These are phyloP conservation scores for Gaultheria prostrata DNA, from an alignment of 148 eudicot species.

Conservation along the genomic window DNA sequence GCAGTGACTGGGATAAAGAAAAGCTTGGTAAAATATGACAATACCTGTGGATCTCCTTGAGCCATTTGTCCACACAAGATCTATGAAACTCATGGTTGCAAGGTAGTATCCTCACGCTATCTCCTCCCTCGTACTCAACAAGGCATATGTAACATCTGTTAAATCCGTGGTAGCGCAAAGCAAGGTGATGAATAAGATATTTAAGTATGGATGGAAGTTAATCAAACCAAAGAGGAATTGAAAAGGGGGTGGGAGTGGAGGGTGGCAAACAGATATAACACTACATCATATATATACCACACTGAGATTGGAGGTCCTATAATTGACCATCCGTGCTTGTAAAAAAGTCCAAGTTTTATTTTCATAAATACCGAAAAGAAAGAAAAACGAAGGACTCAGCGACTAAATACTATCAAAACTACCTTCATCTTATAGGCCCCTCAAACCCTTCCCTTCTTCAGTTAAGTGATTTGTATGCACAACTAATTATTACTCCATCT, in stretches of 20 bases:
- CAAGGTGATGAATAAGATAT: neutral
- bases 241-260: neutral
- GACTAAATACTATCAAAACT: neutral
- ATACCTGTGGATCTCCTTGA: constrained; percentile 95
- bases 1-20: neutral
- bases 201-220: neutral
- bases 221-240: neutral
- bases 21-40: neutral
- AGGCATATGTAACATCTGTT: constrained; percentile 96
- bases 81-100: constrained; percentile 94
- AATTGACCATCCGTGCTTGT: neutral
- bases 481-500: too few relatives aligned
- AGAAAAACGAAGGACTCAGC: neutral
- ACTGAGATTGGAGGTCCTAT: neutral
- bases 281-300: neutral
- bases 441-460: too few relatives aligned
- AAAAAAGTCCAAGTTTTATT: neutral
- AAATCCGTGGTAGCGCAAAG: constrained; percentile 20
- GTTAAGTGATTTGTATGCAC: too few relatives aligned
- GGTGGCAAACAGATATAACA: neutral
- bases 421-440: too few relatives aligned
- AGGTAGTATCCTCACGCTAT: constrained; percentile 66
- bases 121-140: constrained; percentile 96
- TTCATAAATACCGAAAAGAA: neutral
- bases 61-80: constrained; percentile 91